phyloP scores from a whole-genome alignment of 371 early-diverging fungal genomes.

The Coemansia sp. region DNA sequence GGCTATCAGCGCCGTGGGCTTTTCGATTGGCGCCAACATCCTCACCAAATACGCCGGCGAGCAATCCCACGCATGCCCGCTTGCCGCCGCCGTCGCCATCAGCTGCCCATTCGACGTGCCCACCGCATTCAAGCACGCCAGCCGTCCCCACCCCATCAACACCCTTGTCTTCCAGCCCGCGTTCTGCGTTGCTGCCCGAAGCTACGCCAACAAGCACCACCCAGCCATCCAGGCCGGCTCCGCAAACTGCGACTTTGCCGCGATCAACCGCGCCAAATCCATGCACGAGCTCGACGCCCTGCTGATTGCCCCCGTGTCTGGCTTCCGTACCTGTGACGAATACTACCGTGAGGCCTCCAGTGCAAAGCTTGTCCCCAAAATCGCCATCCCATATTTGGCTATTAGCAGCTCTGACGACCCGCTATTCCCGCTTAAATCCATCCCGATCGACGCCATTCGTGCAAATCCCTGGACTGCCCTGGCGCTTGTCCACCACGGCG shows the following conservation, averaged over 20 bases:
- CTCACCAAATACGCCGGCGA: conserved; percentile 87
- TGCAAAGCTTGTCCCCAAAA: conserved; percentile 30
- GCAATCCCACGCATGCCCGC: conserved; percentile 66
- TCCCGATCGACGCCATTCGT: too few relatives aligned
- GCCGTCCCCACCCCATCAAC: conserved; percentile 53
- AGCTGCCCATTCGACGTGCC: conserved; percentile 65
- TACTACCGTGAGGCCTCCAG: conserved; percentile 78
- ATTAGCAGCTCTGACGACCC: too few relatives aligned
- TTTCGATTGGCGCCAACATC: conserved; percentile 84
- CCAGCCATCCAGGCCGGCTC: conserved; percentile 51
- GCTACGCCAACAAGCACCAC: conserved; percentile 60
- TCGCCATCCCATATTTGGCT: too few relatives aligned
- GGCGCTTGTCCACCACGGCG: conserved; percentile 63
- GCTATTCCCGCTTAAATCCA: too few relatives aligned
- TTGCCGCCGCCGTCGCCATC: conserved; percentile 74
- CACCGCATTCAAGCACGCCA: neutral
- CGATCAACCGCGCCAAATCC: conserved; percentile 51
- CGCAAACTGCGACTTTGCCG: conserved; percentile 25
- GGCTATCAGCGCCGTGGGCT: conserved; percentile 74
- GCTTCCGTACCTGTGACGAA: conserved; percentile 72
- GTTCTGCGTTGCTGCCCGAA: conserved; percentile 66
- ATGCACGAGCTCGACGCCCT: conserved; percentile 72
- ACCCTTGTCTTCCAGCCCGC: conserved; percentile 59
- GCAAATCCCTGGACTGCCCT: too few relatives aligned
- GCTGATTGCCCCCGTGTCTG: conserved; percentile 64